These are phyloP conservation scores for Lasiosphaeria miniovina DNA, from an alignment of 495 filamentous ascomycete genomes.

Conservation along the genomic window DNA sequence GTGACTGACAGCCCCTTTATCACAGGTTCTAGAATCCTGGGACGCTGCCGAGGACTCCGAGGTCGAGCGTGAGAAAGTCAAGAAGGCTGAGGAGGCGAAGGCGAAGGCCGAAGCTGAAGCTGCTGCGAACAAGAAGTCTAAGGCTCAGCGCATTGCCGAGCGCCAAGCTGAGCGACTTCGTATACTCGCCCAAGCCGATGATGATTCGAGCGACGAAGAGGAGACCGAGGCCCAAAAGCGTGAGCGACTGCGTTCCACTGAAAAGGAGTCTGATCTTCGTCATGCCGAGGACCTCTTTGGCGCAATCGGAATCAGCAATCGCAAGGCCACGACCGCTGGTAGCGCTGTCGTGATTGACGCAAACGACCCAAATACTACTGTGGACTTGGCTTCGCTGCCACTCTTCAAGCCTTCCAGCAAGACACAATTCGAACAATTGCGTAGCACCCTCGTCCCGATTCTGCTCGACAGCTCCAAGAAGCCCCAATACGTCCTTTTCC, in stretches of 20 bases:
- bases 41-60: slow-evolving; percentile 96
- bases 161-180: slow-evolving; percentile 53
- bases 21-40: slow-evolving; percentile 91
- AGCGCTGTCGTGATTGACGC: slow-evolving; percentile 66
- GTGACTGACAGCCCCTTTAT: slow-evolving; percentile 16
- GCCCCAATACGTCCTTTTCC: slow-evolving; percentile 81
- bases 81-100: slow-evolving; percentile 78
- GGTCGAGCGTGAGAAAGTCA: slow-evolving; percentile 90
- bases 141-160: slow-evolving; percentile 84
- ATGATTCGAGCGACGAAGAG: slow-evolving; percentile 59
- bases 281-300: slow-evolving; percentile 92
- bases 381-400: slow-evolving; percentile 75
- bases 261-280: slow-evolving; percentile 85
- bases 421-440: slow-evolving; percentile 72
- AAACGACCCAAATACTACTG: slow-evolving; percentile 67
- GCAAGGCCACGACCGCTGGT: slow-evolving; percentile 51
- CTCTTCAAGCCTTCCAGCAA: slow-evolving; percentile 90
- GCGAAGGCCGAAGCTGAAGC: slow-evolving; percentile 88
- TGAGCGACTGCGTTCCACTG: slow-evolving; percentile 68
- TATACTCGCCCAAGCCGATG: slow-evolving; percentile 49
- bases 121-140: slow-evolving; percentile 90
- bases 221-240: slow-evolving; percentile 71
- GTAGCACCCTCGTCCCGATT: slow-evolving; percentile 72
- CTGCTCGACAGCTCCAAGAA: slow-evolving; percentile 75
- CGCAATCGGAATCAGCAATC: slow-evolving; percentile 67